Evolutionary conservation across 2,329 filamentous ascomycete species (phyloP), one percentile per base, ranked within the genome.

Genomic region (Penicillium hordei): DNA sequence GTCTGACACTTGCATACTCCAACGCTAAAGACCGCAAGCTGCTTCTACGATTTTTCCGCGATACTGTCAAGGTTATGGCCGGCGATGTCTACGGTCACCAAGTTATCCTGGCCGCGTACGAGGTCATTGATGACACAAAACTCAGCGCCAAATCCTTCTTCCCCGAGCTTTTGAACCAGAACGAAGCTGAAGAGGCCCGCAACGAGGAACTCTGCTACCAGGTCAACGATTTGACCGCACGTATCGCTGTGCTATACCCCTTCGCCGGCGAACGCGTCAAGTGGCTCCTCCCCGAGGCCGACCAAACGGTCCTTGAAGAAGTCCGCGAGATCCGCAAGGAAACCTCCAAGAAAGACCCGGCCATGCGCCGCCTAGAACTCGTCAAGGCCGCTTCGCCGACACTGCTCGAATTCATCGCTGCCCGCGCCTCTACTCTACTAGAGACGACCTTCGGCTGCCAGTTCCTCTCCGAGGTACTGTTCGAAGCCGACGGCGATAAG

Each of bases 81-180:
- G 87, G 85, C 48, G 93, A 99, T 70, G 74, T 82, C 7, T 77
- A 93, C 68, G 94, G 87, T 1, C 91, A 96, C 70, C 82, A 88
- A 61, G 84, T 97, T 53, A 85, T 99, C 34, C 82, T 97, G 55
- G 83, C 92, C 1, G 91, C 91, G 1, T 92, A 93, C 72, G 94
- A 97, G 68, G 88, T 96, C 48, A 87, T 96, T 48, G 94, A 99
- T 67, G 94, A 99, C 73, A 99, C 94, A 10, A 93, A 95, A 63
- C 82, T 96, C 69, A 90, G 87, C 3, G 83, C 87, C 50, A 97
- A 96, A 78, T 83, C 89, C 33, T 89, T 99, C 63, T 91, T 96
- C 75, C 83, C 90, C 0, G 93, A 97, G 75, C 81, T 99, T 13
- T 78, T 97, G 19, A 90, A 88, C 61, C 89, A 90, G 68, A 85